These are phyloP conservation scores for Lippia alba DNA, from an alignment of 305 asterid species.

Conservation along the genomic window DNA sequence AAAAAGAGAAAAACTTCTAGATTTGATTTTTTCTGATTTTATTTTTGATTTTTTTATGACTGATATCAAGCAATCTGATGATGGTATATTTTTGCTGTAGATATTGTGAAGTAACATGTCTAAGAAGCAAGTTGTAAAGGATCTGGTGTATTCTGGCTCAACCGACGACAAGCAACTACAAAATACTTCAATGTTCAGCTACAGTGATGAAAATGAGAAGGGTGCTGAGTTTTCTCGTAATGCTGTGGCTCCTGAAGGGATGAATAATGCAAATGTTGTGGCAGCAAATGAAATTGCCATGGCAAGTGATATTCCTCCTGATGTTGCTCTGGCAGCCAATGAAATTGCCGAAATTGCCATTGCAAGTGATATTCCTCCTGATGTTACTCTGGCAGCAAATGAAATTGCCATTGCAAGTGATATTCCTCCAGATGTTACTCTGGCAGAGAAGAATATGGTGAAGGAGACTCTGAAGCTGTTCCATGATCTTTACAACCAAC, in stretches of 20 bases:
- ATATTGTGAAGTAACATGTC: slow-evolving; percentile 15
- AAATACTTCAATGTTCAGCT: background rate
- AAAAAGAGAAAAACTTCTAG: background rate
- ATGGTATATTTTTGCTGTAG: background rate
- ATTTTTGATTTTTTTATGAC: slow-evolving; percentile 4
- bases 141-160: background rate
- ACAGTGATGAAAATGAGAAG: slow-evolving; percentile 7
- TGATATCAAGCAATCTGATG: slow-evolving; percentile 1
- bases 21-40: background rate
- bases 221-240: background rate
- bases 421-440: slow-evolving; percentile 16
- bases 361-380: background rate
- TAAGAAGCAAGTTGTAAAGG: slow-evolving; percentile 8
- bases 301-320: background rate
- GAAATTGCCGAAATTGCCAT: slow-evolving; percentile 14
- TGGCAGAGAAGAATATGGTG: slow-evolving; percentile 34
- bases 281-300: slow-evolving; percentile 6
- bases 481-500: slow-evolving; percentile 47
- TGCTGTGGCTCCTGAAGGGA: background rate
- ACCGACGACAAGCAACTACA: background rate
- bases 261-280: background rate
- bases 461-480: slow-evolving; percentile 57
- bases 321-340: background rate
- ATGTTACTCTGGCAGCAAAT: background rate
- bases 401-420: background rate